Percentiles rank a stretch among this genome's conserved stretches.
Evolutionary conservation across 2,329 filamentous ascomycete genomes (phyloP).

Genomic region (Mycosphaerella sp.): DNA sequence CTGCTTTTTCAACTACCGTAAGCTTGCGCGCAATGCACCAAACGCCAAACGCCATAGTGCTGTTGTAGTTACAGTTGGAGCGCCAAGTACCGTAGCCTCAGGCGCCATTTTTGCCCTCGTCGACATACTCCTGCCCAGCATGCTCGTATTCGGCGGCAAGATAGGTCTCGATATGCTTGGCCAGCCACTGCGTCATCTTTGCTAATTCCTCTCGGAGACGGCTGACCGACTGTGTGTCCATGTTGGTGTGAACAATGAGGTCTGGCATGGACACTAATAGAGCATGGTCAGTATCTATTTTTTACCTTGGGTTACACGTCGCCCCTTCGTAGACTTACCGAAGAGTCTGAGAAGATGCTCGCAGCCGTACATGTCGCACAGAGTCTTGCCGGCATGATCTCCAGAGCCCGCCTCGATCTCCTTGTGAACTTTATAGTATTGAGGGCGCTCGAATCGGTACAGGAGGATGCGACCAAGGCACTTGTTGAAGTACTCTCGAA

Average conservation of each 20-base stretch:
- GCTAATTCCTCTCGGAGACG: conserved; percentile 82
- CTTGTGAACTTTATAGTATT: conserved; percentile 73
- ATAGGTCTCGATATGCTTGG: conserved; percentile 67
- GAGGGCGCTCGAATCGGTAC: conserved; percentile 87
- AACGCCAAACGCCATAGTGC: background rate
- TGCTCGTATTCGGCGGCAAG: conserved; percentile 72
- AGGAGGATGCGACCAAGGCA: conserved; percentile 79
- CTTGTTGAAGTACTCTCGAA: conserved; percentile 93
- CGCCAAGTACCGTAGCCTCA: background rate
- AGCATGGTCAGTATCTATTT: background rate
- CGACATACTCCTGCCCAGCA: conserved; percentile 63
- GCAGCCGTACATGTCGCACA: conserved; percentile 80
- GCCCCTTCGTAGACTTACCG: conserved; percentile 51
- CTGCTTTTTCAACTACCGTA: background rate
- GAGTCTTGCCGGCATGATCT: conserved; percentile 61
- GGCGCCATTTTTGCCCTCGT: conserved; percentile 34
- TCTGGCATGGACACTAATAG: conserved; percentile 76
- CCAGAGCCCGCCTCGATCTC: conserved; percentile 56
- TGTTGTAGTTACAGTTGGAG: background rate
- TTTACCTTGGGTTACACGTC: background rate
- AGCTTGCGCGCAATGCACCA: background rate
- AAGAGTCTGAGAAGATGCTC: conserved; percentile 87
- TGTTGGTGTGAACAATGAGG: conserved; percentile 92
- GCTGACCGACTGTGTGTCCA: conserved; percentile 86
- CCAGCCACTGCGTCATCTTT: conserved; percentile 80